phyloP scores from a whole-genome alignment of 345 rosid species.

The Camelina neglecta region DNA sequence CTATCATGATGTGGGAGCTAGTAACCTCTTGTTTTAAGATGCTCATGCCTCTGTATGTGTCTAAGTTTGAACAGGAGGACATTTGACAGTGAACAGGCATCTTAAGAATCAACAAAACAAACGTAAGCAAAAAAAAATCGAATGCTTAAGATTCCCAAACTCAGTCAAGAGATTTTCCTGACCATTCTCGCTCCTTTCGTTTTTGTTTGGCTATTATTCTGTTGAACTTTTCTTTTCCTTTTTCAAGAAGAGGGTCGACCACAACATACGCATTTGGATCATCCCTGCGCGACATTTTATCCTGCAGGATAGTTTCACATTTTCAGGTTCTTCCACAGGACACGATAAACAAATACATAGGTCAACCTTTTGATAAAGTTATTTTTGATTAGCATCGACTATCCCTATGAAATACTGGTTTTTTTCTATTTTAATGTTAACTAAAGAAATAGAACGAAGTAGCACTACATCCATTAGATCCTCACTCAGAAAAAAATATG shows the following conservation, averaged over 20 bases:
- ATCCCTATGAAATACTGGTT: constrained; percentile 12
- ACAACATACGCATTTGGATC: constrained; percentile 86
- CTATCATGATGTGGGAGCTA: background rate
- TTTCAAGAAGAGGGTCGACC: constrained; percentile 90
- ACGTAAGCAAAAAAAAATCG: background rate
- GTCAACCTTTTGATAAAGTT: constrained; percentile 5
- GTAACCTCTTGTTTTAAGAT: constrained; percentile 11
- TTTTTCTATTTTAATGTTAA: background rate
- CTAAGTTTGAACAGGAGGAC: constrained; percentile 14
- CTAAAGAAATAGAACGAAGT: background rate
- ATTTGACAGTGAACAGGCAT: background rate
- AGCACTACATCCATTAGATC: constrained; percentile 15
- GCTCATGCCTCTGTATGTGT: constrained; percentile 30
- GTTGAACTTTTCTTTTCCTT: constrained; percentile 96
- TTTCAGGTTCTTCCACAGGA: constrained; percentile 15
- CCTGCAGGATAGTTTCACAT: constrained; percentile 51
- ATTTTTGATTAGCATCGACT: constrained; percentile 10
- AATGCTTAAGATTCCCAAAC: constrained; percentile 17
- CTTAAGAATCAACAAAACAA: constrained; percentile 12
- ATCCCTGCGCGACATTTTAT: constrained; percentile 77
- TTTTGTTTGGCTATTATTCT: constrained; percentile 91
- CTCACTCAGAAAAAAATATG: constrained; percentile 6
- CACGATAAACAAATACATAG: constrained; percentile 7
- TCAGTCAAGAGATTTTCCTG: constrained; percentile 89
- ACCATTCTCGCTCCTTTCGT: constrained; percentile 86